These are phyloP conservation scores for Gelatoporia subvermispora DNA, from an alignment of 768 basidiomycete species.

Conservation along the genomic window DNA sequence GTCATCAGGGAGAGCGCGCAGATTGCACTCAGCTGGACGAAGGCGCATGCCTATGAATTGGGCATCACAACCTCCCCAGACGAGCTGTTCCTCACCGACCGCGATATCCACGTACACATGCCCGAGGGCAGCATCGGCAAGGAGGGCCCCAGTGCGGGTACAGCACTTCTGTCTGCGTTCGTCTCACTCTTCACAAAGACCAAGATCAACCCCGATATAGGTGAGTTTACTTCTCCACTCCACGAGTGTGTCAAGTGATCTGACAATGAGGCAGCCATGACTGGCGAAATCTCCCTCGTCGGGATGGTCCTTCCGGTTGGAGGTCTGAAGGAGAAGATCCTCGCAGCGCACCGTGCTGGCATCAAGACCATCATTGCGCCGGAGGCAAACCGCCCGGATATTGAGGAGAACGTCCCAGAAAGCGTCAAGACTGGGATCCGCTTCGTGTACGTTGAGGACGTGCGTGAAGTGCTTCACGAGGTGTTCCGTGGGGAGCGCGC, in stretches of 20 bases:
- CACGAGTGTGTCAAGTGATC: background rate
- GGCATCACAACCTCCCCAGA: constrained; percentile 72
- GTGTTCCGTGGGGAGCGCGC: constrained; percentile 68
- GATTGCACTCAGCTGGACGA: constrained; percentile 92
- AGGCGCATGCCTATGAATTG: constrained; percentile 82
- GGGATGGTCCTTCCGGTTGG: constrained; percentile 97
- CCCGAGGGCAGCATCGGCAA: constrained; percentile 91
- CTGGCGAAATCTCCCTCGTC: constrained; percentile 94
- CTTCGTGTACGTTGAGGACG: constrained; percentile 94
- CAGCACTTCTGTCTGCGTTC: constrained; percentile 86
- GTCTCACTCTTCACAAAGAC: constrained; percentile 89
- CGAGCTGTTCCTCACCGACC: constrained; percentile 78
- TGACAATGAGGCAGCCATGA: constrained; percentile 66
- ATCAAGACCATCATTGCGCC: constrained; percentile 91
- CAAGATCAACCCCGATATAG: constrained; percentile 80
- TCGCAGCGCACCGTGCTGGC: constrained; percentile 94
- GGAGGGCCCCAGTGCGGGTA: constrained; percentile 96
- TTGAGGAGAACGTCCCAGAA: constrained; percentile 95
- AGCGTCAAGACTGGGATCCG: constrained; percentile 94
- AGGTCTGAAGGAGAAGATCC: constrained; percentile 92
- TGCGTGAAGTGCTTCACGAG: constrained; percentile 83
- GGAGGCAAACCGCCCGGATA: constrained; percentile 85
- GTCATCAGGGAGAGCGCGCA: constrained; percentile 96
- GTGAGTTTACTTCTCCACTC: constrained; percentile 37
- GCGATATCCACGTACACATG: constrained; percentile 96